A percentile compares a stretch with the other conserved stretches of the same genome.
Evolutionary conservation across 306 rosid species (phyloP).

Genomic region (Coriaria nepalensis): DNA sequence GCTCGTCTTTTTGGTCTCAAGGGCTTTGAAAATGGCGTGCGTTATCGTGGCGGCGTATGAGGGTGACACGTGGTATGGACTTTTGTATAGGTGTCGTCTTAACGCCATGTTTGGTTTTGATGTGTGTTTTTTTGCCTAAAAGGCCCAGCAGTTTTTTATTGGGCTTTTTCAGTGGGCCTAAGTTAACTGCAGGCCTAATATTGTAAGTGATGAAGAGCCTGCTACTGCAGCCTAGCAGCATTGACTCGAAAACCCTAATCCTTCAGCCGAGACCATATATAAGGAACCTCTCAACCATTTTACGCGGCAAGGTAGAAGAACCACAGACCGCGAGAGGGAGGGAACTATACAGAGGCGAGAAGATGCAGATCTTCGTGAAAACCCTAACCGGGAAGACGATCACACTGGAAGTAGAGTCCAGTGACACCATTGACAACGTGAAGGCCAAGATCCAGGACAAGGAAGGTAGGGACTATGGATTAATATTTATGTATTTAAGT

Average conservation of each 20-base stretch:
- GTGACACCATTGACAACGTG: constrained; percentile 89
- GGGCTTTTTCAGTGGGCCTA: too few species aligned
- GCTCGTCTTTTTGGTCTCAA: too few species aligned
- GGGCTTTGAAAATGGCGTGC: too few species aligned
- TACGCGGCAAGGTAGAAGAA: background rate
- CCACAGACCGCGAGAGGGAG: constrained; percentile 2
- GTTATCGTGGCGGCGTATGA: too few species aligned
- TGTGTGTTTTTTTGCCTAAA: too few species aligned
- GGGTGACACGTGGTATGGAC: too few species aligned
- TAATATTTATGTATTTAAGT: background rate
- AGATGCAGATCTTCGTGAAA: constrained; percentile 97
- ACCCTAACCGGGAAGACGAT: constrained; percentile 97
- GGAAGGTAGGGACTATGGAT: constrained; percentile 36
- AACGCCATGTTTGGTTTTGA: too few species aligned
- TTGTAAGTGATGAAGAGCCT: too few species aligned
- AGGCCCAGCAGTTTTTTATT: too few species aligned
- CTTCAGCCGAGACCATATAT: background rate
- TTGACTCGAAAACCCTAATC: constrained; percentile 2
- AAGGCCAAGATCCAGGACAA: constrained; percentile 94
- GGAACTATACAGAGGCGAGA: background rate
- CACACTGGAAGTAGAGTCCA: constrained; percentile 97
- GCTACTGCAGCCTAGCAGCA: background rate
- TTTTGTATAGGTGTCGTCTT: too few species aligned
- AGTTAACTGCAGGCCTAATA: too few species aligned
- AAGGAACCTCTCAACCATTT: background rate